Evolutionary conservation across 2,329 filamentous ascomycete species (phyloP).

Genomic region (Trichoderma koningiopsis): DNA sequence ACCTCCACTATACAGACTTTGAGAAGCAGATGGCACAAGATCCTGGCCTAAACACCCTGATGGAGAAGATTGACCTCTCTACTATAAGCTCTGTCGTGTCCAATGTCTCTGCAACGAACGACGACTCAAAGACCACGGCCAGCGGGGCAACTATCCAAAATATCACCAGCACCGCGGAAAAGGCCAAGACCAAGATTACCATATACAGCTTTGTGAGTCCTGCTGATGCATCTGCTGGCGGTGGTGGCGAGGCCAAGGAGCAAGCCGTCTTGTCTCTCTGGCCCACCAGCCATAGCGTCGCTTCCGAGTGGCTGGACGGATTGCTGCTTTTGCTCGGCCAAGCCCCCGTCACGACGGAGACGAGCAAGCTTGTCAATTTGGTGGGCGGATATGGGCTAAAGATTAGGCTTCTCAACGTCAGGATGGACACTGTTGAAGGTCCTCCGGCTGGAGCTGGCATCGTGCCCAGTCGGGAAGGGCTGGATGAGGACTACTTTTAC

Average conservation of each 20-base stretch:
- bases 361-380: conserved; percentile 82
- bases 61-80: conserved; percentile 82
- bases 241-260: conserved; percentile 55
- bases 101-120: conserved; percentile 74
- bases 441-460: conserved; percentile 69
- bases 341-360: conserved; percentile 94
- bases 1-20: conserved; percentile 89
- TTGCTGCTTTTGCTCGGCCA: conserved; percentile 94
- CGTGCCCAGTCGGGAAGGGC: conserved; percentile 78
- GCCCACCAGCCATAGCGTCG: conserved; percentile 76
- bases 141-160: conserved; percentile 48
- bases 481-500: conserved; percentile 95
- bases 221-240: conserved; percentile 40
- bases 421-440: conserved; percentile 76
- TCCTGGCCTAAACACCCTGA: conserved; percentile 71
- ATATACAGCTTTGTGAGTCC: conserved; percentile 72
- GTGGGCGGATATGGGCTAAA: conserved; percentile 91
- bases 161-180: conserved; percentile 35
- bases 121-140: conserved; percentile 50
- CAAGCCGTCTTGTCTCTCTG: conserved; percentile 78
- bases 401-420: conserved; percentile 87
- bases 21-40: conserved; percentile 62
- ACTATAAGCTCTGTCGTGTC: conserved; percentile 91
- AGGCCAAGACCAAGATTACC: conserved; percentile 80
- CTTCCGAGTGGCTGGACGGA: conserved; percentile 96